Evolutionary conservation across 2,329 filamentous ascomycete genomes (phyloP), one percentile per base, ranked within the genome.

Genomic region (Lachnellula suecica): DNA sequence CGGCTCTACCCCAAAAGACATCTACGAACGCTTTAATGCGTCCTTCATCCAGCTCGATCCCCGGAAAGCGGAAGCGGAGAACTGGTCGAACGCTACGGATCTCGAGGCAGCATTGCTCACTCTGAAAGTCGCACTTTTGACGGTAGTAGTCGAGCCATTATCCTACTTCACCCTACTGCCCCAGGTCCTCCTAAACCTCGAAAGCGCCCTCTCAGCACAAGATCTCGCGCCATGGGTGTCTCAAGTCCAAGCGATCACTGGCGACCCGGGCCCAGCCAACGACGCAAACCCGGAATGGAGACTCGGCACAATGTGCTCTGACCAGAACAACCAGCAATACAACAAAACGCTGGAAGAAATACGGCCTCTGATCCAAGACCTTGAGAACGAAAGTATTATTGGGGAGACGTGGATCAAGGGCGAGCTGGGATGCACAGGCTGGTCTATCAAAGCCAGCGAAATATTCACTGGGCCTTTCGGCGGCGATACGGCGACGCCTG

Each of bases 321-420:
- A 49, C 24, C 41, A 49, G n/a, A 49, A 49, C 29, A 49, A 49
- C n/a, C 19, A 6, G 23, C 44, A 31, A 17, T 49, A 49, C 27
- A 49, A 49, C 27, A 49, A 49, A 13, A 37, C 31, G 19, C 20
- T 46, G 2, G 27, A 35, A 34, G 44, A 46, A 5, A 15, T 46
- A 13, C 13, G 23, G 20, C 40, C 22, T 24, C 40, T 23, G 17
- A 15, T 49, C 9, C 20, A 44, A 43, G 27, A 23, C 2, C 17
- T 49, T 8, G 40, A 49, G 23, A n/a, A 29, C 19, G 23, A 49
- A 27, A 44, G 47, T 17, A 49, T 49, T 22, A 44, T 49, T n/a
- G 47, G 47, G 29, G 47, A 49, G 29, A 15, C 37, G 1, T 49
- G 41, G 47, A 49, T 38, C 23, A 43, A 44, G 27, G 10, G 25